A percentile compares a stretch with the other conserved stretches of the same genome.
Evolutionary conservation across 2,329 filamentous ascomycete species (phyloP).

Genomic region (Phyllosticta citrichinensis): DNA sequence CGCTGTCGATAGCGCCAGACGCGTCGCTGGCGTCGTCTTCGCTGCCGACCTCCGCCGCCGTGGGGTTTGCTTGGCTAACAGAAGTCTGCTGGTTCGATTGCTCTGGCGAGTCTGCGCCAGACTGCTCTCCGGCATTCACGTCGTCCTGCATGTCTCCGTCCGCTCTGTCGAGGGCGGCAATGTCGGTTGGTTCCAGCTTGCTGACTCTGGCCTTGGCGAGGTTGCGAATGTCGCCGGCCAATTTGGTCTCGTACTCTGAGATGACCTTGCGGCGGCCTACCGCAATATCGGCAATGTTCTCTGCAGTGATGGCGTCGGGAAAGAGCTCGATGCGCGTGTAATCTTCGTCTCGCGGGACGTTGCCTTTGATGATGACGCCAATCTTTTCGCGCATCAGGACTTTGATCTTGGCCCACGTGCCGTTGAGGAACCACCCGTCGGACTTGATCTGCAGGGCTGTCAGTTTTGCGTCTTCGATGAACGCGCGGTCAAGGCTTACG

Average conservation of each 20-base stretch:
- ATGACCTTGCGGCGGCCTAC: slow-evolving; percentile 12
- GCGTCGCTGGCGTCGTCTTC: neutral
- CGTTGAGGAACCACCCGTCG: slow-evolving; percentile 79
- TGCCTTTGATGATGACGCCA: slow-evolving; percentile 41
- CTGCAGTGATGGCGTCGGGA: slow-evolving; percentile 26
- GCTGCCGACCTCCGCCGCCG: slow-evolving; percentile 16
- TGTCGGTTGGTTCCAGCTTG: neutral
- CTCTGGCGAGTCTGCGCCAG: neutral
- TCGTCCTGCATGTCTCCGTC: slow-evolving; percentile 12
- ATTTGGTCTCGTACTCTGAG: slow-evolving; percentile 1
- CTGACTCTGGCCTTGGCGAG: slow-evolving; percentile 7
- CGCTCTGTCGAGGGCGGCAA: neutral
- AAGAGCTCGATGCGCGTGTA: slow-evolving; percentile 28
- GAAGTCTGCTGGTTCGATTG: neutral
- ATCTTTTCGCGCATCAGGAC: slow-evolving; percentile 85
- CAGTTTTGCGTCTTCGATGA: slow-evolving; percentile 32
- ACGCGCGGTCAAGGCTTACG: slow-evolving; percentile 32
- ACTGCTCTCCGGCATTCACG: slow-evolving; percentile 11
- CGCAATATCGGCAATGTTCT: slow-evolving; percentile 8
- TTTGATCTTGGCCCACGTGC: slow-evolving; percentile 73
- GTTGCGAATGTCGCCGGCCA: slow-evolving; percentile 6
- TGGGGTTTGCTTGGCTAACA: slow-evolving; percentile 5
- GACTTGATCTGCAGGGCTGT: slow-evolving; percentile 17
- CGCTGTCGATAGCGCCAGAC: slow-evolving; percentile 5
- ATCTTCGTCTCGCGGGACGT: slow-evolving; percentile 22